Base-by-base conservation (phyloP, 2,329 filamentous ascomycete species). In the Cercospora sp. region DNA sequence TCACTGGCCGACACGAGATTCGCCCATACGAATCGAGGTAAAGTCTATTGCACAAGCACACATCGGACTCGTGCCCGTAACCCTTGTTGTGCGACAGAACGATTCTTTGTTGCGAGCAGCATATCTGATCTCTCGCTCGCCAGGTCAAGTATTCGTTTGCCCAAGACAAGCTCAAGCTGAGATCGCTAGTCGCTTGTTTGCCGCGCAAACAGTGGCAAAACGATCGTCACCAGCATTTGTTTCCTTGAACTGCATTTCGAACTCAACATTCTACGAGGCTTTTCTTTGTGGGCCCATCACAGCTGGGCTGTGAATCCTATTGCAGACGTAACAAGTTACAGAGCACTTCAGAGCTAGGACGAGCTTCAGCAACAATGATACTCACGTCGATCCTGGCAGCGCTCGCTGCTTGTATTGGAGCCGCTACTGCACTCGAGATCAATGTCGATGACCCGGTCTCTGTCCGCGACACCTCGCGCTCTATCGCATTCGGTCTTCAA, bases 401-500 rank as follows among this genome's bases (percentile, higher is more conserved):
- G 18, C n/a, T 66, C 40, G 49, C 63, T 63, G 68, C 67, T 43
- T 26, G 34, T 10, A 8, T 72, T 13, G 32, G 60, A 26, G 45
- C 64, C 64, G 60, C 72, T 12, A 43, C 9, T 43, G 70, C 70
- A 12, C 51, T 75, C 53, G 43, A 67, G 21, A 63, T 76, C 53
- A 69, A 74, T 45, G 63, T 69, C 45, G 69, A 66, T 61, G 69
- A 69, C 32, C 55, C 71, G 72, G 72, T 69, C 10, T 81, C 79
- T 3, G 75, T 81, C 40, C 72, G 71, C n/a, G 71, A 68, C 61
- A 76, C 78, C 24, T 74, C 79, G 18, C 67, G 72, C 7, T 74
- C 72, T 1, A 68, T 79, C 21, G 79, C 77, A 12, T 76, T 75
- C 61, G 74, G 72, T 18, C 67, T 81, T 12, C 76, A 80, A 66